Evolutionary conservation across 768 basidiomycete genomes (phyloP), one percentile per base, ranked within the genome.

Genomic region (Dentipellis sp.): DNA sequence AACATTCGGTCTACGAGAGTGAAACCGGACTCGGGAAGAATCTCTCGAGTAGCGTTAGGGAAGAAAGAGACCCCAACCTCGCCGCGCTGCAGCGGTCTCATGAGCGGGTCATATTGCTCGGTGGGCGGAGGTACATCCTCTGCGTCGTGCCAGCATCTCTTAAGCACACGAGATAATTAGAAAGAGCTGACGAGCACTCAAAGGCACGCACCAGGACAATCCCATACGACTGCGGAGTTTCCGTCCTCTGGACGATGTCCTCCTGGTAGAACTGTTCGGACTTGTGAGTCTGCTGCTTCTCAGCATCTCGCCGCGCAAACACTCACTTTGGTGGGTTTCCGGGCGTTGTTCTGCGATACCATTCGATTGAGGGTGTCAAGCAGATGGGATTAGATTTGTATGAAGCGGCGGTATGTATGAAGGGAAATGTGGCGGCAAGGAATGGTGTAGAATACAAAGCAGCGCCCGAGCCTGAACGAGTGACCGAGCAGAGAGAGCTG

Each of bases 81-180:
- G 40, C 91, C 91, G 53, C 78, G 82, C 53, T 76, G 64, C 19
- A 94, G 78, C 10, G 84, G 82, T 48, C 91, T 78, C 77, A 90
- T 81, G 53, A 92, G 74, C 11, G 88, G 86, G 68, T 92, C 88
- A 42, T 74, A 62, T 55, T 75, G 68, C 37, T 72, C 70, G 23
- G 71, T 67, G 3, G 75, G 71, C 0, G 70, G 69, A 35, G 76
- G 77, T 12, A 80, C 66, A 57, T 91, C 89, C 60, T 94, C 91
- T 10, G 84, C 82, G 67, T 93, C 90, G 59, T 90, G 86, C 92
- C 91, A 94, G 64, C 86, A 90, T 70, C 89, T 81, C 91, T 94
- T 66, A 52, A 52, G 50, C 46, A 50, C 37, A 57, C 51, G 12
- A 50, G 40, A 34, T 59, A 46, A 55, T 50, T 55, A 49, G 17